A percentile compares a stretch with the other conserved stretches of the same genome.
Evolutionary conservation across 1,139 yeast species (phyloP).

Genomic region (Candida buenavistaensis): DNA sequence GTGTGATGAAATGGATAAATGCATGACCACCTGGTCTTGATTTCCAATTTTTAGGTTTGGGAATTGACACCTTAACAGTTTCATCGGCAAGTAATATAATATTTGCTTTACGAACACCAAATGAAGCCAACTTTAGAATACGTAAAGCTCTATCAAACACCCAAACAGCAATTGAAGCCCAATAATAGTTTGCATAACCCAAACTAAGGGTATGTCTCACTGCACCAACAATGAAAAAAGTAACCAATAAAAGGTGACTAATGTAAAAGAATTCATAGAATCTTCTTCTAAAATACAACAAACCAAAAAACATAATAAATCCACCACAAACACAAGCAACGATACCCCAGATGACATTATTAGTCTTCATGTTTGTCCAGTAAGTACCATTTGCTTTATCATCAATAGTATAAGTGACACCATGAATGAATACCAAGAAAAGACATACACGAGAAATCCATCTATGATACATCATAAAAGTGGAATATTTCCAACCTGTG

Average conservation of each 20-base stretch:
- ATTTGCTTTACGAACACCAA: constrained; percentile 36
- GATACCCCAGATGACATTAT: constrained; percentile 50
- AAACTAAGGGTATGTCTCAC: constrained; percentile 35
- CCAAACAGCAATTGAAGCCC: constrained; percentile 42
- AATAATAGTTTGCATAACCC: constrained; percentile 37
- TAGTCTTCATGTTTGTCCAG: constrained; percentile 14
- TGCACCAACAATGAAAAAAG: constrained; percentile 36
- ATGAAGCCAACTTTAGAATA: constrained; percentile 27
- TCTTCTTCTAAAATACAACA: constrained; percentile 34
- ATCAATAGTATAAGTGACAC: constrained; percentile 20
- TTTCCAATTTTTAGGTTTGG: constrained; percentile 38
- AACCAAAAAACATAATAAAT: constrained; percentile 33
- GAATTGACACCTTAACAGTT: constrained; percentile 39
- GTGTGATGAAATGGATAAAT: constrained; percentile 43
- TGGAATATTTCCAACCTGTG: constrained; percentile 30
- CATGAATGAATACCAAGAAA: constrained; percentile 26
- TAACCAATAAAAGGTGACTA: constrained; percentile 38
- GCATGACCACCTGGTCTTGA: constrained; percentile 50
- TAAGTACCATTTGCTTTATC: constrained; percentile 15
- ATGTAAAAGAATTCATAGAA: constrained; percentile 42
- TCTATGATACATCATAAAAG: constrained; percentile 30
- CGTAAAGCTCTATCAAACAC: constrained; percentile 38
- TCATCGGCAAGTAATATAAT: constrained; percentile 35
- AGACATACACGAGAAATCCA: constrained; percentile 30
- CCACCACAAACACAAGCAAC: constrained; percentile 34